Base-by-base conservation (phyloP, 495 filamentous ascomycete genomes). In the Terfezia claveryi region DNA sequence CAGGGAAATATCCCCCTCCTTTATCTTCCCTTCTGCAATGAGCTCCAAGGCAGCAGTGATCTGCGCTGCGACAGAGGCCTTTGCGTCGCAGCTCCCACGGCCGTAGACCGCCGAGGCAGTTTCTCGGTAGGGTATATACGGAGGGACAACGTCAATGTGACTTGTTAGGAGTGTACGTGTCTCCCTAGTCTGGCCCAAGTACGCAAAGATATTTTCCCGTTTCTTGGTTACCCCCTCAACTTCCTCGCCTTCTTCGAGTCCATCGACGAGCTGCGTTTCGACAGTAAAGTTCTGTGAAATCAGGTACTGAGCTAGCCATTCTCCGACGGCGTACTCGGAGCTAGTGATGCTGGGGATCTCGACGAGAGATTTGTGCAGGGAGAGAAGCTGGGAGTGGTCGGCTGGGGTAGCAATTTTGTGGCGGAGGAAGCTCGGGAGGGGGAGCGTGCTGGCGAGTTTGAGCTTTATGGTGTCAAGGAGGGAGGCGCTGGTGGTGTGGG, bases 41-140 rank as follows among this genome's bases (percentile, higher is more conserved):
- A 85, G 73, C 52, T 80, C 73, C 55, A 78, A 68, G 2, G 81
- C 67, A 6, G 85, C 85, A 51, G 71, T 75, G 57, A 87, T 73
- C 61, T 87, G 83, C 5, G 85, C 73, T 4, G 91, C 89, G 10
- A 98, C 80, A 68, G 80, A 82, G 38, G 71, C 87, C 66, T 98
- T 98, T 56, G 84, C 89, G 65, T 98, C 89, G 57, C 93, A 87
- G 54, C 75, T 78, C 56, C 91, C 89, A 20, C 89, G 80, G 32
- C 89, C 89, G 38, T 73, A 72, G 23, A 87, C 78, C 41, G 73
- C 66, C 36, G 69, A 65, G 16, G 68, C 66, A 36, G 65, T 62
- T 58, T 72, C 65, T 51, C 59, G 56, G 66, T 84, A 84, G 7
- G 76, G 82, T 60, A 86, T 82, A 68, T 77, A 88, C 0, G 81